These are phyloP conservation scores for Chlorella sp. DNA, from an alignment of 139 green algal genomes.

Conservation along the genomic window DNA sequence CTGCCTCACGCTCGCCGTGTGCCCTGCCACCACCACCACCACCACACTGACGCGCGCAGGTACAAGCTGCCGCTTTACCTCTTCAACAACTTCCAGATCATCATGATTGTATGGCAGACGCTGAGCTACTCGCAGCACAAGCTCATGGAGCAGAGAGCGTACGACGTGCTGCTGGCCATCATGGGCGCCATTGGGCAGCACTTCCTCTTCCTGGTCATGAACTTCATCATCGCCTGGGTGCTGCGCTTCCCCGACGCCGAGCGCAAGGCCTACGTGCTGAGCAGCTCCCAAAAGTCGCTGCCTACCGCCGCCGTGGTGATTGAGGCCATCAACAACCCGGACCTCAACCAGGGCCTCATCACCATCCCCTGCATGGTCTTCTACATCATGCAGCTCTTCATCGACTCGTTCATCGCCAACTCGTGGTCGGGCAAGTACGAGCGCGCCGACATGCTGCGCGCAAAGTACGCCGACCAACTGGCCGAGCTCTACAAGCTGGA, in stretches of 20 bases:
- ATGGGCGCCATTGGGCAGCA: slow-evolving; percentile 39
- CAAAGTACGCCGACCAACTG: slow-evolving; percentile 35
- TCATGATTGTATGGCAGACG: slow-evolving; percentile 70
- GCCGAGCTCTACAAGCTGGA: slow-evolving; percentile 23
- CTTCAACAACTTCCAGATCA: slow-evolving; percentile 48
- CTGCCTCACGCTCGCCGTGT: too few species aligned
- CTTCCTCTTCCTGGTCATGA: slow-evolving; percentile 50
- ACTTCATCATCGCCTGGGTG: slow-evolving; percentile 36
- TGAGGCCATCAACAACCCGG: slow-evolving; percentile 10
- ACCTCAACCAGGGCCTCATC: slow-evolving; percentile 53
- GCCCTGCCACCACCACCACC: too few species aligned
- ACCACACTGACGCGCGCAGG: too few species aligned
- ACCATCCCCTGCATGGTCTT: slow-evolving; percentile 74
- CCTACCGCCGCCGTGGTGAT: slow-evolving; percentile 55
- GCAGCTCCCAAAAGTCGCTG: slow-evolving; percentile 59
- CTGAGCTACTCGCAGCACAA: slow-evolving; percentile 37
- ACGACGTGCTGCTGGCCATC: slow-evolving; percentile 41
- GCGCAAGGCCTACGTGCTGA: slow-evolving; percentile 48
- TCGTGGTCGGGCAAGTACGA: slow-evolving; percentile 48
- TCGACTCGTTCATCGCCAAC: slow-evolving; percentile 56
- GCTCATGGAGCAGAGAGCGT: slow-evolving; percentile 42
- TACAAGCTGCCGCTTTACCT: slow-evolving; percentile 53
- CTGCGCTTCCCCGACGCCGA: slow-evolving; percentile 41
- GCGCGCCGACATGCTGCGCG: slow-evolving; percentile 21
- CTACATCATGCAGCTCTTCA: slow-evolving; percentile 68